Evolutionary conservation across 2,329 filamentous ascomycete species (phyloP).

Genomic region (Fusarium sp.): DNA sequence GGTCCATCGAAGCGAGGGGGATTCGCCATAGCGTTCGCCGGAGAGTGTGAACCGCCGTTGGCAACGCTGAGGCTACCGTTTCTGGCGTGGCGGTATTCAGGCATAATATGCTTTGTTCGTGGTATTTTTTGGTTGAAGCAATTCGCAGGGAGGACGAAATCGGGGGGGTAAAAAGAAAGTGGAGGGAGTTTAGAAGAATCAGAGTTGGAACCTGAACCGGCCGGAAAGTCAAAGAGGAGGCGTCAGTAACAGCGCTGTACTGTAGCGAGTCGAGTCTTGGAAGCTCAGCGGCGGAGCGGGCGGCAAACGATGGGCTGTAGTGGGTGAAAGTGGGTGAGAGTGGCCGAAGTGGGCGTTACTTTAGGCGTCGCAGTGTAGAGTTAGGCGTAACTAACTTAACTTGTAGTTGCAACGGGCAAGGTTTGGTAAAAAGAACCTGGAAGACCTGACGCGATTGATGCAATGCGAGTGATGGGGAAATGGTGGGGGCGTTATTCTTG

Average conservation of each 20-base stretch:
- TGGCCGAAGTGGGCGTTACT: conserved; percentile 42
- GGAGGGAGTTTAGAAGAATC: conserved; percentile 25
- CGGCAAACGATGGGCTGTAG: conserved; percentile 46
- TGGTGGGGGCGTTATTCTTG: conserved; percentile 23
- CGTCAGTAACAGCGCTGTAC: not conserved
- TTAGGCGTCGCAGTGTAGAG: conserved; percentile 12
- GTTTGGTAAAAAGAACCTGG: not conserved
- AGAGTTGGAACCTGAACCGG: not conserved
- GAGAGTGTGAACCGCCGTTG: conserved; percentile 46
- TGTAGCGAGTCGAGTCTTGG: conserved; percentile 27
- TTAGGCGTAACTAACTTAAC: conserved; percentile 3
- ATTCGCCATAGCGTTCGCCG: conserved; percentile 47
- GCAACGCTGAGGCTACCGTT: conserved; percentile 69
- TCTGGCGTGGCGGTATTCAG: conserved; percentile 69
- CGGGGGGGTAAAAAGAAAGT: conserved; percentile 23
- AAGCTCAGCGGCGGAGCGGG: conserved; percentile 47
- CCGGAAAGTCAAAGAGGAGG: conserved; percentile 28
- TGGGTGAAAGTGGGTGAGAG: conserved; percentile 43
- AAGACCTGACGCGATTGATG: conserved; percentile 21
- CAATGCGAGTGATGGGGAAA: conserved; percentile 32
- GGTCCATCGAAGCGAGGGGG: conserved; percentile 68
- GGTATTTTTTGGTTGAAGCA: conserved; percentile 39
- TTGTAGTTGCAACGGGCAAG: not conserved
- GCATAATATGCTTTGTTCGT: conserved; percentile 48
- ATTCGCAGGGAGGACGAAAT: conserved; percentile 35